A percentile compares a stretch with the other conserved stretches of the same genome.
These are phyloP conservation scores for Mycosphaerella arachidis DNA, from an alignment of 2,329 filamentous ascomycete species.

Conservation along the genomic window DNA sequence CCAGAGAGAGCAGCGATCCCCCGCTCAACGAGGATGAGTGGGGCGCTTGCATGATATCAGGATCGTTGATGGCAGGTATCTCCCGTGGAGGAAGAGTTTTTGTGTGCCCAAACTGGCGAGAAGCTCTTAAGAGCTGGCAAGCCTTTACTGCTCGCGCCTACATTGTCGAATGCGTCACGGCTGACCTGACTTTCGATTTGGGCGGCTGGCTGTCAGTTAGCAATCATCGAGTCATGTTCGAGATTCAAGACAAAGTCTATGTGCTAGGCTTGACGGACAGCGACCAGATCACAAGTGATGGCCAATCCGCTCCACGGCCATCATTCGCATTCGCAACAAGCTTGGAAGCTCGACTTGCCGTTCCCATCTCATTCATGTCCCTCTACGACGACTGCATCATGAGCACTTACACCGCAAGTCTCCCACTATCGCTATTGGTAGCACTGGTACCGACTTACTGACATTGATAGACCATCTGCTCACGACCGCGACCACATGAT, in stretches of 20 bases:
- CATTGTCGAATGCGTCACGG: constrained; percentile 42
- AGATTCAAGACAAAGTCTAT: constrained; percentile 43
- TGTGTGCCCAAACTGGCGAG: constrained; percentile 43
- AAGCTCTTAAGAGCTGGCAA: constrained; percentile 27
- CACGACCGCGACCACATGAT: background rate
- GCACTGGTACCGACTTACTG: background rate
- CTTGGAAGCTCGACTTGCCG: constrained; percentile 36
- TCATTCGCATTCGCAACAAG: constrained; percentile 31
- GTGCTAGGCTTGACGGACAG: constrained; percentile 39
- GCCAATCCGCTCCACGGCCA: constrained; percentile 23
- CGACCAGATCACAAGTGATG: constrained; percentile 11
- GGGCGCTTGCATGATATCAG: constrained; percentile 45
- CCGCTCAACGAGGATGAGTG: constrained; percentile 40
- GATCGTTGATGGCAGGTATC: constrained; percentile 41
- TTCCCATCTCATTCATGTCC: constrained; percentile 46
- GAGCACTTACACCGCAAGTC: constrained; percentile 38
- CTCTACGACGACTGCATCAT: constrained; percentile 47
- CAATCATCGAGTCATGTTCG: constrained; percentile 42
- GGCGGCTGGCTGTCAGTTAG: constrained; percentile 46
- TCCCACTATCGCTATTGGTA: background rate
- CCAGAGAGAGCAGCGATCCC: constrained; percentile 2
- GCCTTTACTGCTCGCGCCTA: constrained; percentile 22
- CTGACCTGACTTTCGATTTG: constrained; percentile 40
- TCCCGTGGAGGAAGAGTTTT: constrained; percentile 42
- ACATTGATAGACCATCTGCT: constrained; percentile 1